These are phyloP conservation scores for Punctularia strigosozonata DNA, from an alignment of 768 basidiomycete genomes.

Conservation along the genomic window DNA sequence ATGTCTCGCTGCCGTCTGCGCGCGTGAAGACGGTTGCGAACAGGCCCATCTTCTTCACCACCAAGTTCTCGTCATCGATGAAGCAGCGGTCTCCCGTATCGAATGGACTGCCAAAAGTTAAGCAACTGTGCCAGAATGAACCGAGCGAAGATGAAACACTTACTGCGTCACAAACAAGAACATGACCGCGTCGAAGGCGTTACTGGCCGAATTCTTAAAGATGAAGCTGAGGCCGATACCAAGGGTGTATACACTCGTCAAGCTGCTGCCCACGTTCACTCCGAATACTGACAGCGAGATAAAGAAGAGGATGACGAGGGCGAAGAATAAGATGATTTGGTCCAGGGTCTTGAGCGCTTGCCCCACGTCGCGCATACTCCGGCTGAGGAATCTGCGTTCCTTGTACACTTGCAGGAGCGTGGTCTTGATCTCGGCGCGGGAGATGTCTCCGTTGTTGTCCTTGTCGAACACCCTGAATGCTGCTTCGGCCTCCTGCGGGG, in stretches of 20 bases:
- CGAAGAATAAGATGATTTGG: slow-evolving; percentile 49
- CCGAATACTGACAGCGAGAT: slow-evolving; percentile 65
- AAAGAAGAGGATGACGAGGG: slow-evolving; percentile 56
- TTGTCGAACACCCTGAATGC: slow-evolving; percentile 71
- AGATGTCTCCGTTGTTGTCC: slow-evolving; percentile 69
- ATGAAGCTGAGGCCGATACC: slow-evolving; percentile 69
- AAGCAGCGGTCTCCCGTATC: slow-evolving; percentile 79
- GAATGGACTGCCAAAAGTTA: slow-evolving; percentile 41
- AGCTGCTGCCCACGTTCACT: slow-evolving; percentile 47
- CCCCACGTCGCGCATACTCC: slow-evolving; percentile 67
- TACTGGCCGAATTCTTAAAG: slow-evolving; percentile 64
- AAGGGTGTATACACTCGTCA: slow-evolving; percentile 65
- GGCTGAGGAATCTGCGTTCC: slow-evolving; percentile 64
- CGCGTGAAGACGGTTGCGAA: slow-evolving; percentile 71
- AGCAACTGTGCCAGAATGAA: slow-evolving; percentile 3
- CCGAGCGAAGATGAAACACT: slow-evolving; percentile 15
- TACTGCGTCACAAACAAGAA: slow-evolving; percentile 78
- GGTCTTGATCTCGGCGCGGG: slow-evolving; percentile 64
- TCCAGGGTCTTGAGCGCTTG: slow-evolving; percentile 56
- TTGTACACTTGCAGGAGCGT: slow-evolving; percentile 62
- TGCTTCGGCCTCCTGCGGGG: slow-evolving; percentile 39
- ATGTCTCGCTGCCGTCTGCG: slow-evolving; percentile 65
- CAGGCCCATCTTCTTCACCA: slow-evolving; percentile 72
- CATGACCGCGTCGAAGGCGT: slow-evolving; percentile 70
- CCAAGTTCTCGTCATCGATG: slow-evolving; percentile 56